Evolutionary conservation across 805 yeast genomes (phyloP), one percentile per base, ranked within the genome.

Genomic region (Priceomyces castillae): DNA sequence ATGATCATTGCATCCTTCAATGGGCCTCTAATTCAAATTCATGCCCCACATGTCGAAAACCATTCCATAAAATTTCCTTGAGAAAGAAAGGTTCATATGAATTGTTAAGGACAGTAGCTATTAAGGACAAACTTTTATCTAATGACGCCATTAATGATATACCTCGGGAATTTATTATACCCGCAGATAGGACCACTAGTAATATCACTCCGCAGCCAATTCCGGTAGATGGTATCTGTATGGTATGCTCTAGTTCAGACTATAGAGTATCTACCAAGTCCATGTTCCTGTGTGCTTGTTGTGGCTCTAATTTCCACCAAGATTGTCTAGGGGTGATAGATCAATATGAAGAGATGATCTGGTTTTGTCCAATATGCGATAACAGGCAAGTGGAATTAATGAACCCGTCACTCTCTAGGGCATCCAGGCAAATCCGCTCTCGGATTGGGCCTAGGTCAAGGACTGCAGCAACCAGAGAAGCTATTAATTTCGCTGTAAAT

Each of bases 31-130:
- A 76, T 31, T 77, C 84, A 18, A 78, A 77, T 55, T 69, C 74
- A 41, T 81, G 86, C 53, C 87, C 87, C 2, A 75, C 81, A 4
- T 81, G 87, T 53, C 74, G 87, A 16, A 53, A 68, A 23, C 63
- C 64, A 35, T 80, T 71, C 53, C 58, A 70, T 37, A 46, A 59
- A 19, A 61, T 77, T 20, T 66, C 69, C 40, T 45, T 65, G 3
- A 52, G 62, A 18, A 56, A 56, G n/a, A 41, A 48, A 4, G 34
- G 43, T 2, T 53, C 33, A 7, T 51, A 55, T 9, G 33, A 37
- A 4, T 26, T 16, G 10, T 6, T 48, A 37, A 15, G 38, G 16
- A 36, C 50, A 7, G 37, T 63, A 9, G 25, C 43, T 1, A 58
- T 70, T 3, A 54, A 62, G 41, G 73, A 70, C 46, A 59, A 54